Percentiles rank a stretch among this genome's conserved stretches.
phyloP scores from a whole-genome alignment of 2,329 filamentous ascomycete genomes.

The Bretziella fagacearum region DNA sequence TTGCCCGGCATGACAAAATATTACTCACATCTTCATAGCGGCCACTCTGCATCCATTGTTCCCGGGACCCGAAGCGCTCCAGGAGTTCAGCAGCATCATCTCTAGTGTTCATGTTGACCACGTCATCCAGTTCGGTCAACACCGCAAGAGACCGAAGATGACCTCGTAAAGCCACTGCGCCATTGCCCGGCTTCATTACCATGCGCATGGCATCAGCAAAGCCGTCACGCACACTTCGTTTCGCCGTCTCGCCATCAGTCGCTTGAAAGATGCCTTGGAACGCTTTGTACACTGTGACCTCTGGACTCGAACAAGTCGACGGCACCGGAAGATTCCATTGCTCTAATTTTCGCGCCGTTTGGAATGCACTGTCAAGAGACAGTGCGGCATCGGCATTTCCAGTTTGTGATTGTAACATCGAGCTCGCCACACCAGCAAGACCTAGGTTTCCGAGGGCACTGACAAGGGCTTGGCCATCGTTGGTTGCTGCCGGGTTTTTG shows the following conservation, averaged over 20 bases:
- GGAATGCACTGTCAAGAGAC: conserved; percentile 55
- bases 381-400: conserved; percentile 35
- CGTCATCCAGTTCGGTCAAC: conserved; percentile 66
- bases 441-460: conserved; percentile 66
- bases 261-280: conserved; percentile 65
- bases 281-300: conserved; percentile 58
- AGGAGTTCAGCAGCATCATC: conserved; percentile 46
- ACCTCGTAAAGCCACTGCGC: conserved; percentile 34
- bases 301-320: conserved; percentile 39
- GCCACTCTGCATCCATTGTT: conserved; percentile 67
- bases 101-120: conserved; percentile 43
- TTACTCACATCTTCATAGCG: conserved; percentile 66
- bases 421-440: conserved; percentile 69
- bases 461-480: conserved; percentile 53
- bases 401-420: conserved; percentile 53
- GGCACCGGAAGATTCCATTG: conserved; percentile 83
- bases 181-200: conserved; percentile 32
- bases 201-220: conserved; percentile 42
- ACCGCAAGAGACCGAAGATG: conserved; percentile 49
- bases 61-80: conserved; percentile 44
- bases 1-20: conserved; percentile 68
- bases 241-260: conserved; percentile 35
- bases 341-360: conserved; percentile 65
- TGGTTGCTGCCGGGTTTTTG: conserved; percentile 34
- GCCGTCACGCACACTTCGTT: conserved; percentile 44